These are phyloP conservation scores for Spizellomyces sp. DNA, from an alignment of 192 early-diverging fungal genomes.

Conservation along the genomic window DNA sequence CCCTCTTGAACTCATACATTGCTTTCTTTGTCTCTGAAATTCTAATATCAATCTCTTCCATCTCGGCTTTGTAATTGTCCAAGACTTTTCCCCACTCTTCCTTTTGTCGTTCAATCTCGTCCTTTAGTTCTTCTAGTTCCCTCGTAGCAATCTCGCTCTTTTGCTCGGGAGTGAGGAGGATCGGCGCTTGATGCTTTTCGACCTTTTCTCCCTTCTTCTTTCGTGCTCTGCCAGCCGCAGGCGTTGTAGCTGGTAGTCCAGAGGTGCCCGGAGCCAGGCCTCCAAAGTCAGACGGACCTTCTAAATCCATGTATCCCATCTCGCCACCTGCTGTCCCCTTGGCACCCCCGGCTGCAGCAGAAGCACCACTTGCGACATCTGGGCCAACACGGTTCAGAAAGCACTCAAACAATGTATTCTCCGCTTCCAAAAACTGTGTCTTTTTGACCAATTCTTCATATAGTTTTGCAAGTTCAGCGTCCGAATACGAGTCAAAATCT, in stretches of 20 bases:
- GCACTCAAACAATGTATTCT: slow-evolving; percentile 57
- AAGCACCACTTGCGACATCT: neutral
- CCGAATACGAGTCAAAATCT: slow-evolving; percentile 55
- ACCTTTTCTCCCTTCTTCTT: slow-evolving; percentile 58
- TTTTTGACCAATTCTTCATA: slow-evolving; percentile 47
- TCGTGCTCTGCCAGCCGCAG: slow-evolving; percentile 3
- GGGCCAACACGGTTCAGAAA: slow-evolving; percentile 52
- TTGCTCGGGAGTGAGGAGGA: slow-evolving; percentile 57
- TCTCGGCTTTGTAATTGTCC: slow-evolving; percentile 64
- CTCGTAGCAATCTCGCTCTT: slow-evolving; percentile 64
- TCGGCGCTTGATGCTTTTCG: slow-evolving; percentile 47
- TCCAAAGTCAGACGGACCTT: slow-evolving; percentile 12
- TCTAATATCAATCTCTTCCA: slow-evolving; percentile 64
- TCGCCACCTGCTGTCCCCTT: slow-evolving; percentile 1
- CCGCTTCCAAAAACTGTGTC: slow-evolving; percentile 42
- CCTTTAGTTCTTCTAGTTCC: slow-evolving; percentile 61
- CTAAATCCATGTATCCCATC: slow-evolving; percentile 13
- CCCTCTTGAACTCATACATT: slow-evolving; percentile 61
- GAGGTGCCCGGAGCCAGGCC: slow-evolving; percentile 7
- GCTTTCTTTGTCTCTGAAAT: slow-evolving; percentile 57
- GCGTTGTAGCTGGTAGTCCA: slow-evolving; percentile 27
- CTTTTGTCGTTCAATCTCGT: slow-evolving; percentile 63
- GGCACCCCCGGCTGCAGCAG: slow-evolving; percentile 5
- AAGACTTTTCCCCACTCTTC: slow-evolving; percentile 61
- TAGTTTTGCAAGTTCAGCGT: slow-evolving; percentile 46